Base-by-base conservation (phyloP, 2,329 filamentous ascomycete genomes). In the Cladosporium austrohemisphaericum region DNA sequence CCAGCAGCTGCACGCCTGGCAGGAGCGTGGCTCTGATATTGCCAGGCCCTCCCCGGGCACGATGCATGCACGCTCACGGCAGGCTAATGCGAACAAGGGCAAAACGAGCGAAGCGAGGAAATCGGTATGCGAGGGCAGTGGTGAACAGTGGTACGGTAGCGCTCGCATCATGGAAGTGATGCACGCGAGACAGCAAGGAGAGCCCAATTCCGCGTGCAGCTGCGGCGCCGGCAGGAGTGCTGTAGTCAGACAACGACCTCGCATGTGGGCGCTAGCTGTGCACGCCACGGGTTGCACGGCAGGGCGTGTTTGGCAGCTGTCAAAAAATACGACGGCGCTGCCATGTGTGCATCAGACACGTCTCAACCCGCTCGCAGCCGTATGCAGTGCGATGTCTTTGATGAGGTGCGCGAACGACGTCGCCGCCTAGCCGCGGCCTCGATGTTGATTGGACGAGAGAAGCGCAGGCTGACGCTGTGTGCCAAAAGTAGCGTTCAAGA, bases 361-460 rank as follows among this genome's bases (percentile, higher is more conserved):
- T 6, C 25, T 20, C 20, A 25, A 33, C 41, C 31, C 19, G 29
- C 29, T 23, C 19, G 41, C 41, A 26, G 31, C 14, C 43, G 32
- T 37, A 31, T 37, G 44, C 35, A 18, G 33, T 47, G 44, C 18
- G 25, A 47, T 18, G 25, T 9, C n/a, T 25, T 10, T 11, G 16
- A 37, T 47, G 33, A 47, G 44, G 44, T 47, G 33, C 44, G 25
- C 44, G 25, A 47, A 28, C 32, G 33, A 37, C 44, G 25, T 23
- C 33, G 20, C n/a, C 44, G 19, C 25, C 32, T 38, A 47, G 33
- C 33, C 33, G 44, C 44, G 23, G 18, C 18, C 16, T 38, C 11
- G 6, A n/a, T 22, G n/a, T 6, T 14, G 18, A 47, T 38, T 47
- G 43, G 43, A n/a, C 16, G 32, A 11, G 11, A 32, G 31, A 46